Conservation (phyloP, 23 red algal genomes). For the Agarophyton chilense region DNA sequence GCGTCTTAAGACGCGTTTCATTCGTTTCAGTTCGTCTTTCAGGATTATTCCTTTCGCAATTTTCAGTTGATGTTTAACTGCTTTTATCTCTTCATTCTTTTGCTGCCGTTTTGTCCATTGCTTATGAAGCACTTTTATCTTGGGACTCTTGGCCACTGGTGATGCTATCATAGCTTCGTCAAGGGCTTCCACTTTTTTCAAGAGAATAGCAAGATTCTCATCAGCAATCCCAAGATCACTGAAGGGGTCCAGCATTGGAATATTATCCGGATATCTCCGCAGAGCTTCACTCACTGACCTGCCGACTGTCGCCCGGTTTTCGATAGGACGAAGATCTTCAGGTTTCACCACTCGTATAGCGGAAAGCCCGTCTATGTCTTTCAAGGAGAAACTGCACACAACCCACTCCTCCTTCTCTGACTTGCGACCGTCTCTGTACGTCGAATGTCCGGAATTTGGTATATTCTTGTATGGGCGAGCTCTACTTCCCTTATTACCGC, state of each 20-base stretch:
- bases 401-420: conserved; percentile 36
- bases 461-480: conserved; percentile 10
- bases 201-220: conserved; percentile 64
- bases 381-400: conserved; percentile 45
- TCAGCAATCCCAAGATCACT: conserved; percentile 80
- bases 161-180: conserved; percentile 77
- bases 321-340: conserved; percentile 60
- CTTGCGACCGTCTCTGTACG: conserved; percentile 10
- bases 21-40: conserved; percentile 85
- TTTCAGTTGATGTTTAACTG: conserved; percentile 68
- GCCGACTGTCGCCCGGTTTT: conserved; percentile 74
- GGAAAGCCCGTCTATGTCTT: conserved; percentile 73
- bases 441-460: not conserved
- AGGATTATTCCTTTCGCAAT: conserved; percentile 78
- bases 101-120: conserved; percentile 61
- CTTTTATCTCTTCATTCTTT: conserved; percentile 54
- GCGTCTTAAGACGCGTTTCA: conserved; percentile 79
- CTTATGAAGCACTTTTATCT: conserved; percentile 2
- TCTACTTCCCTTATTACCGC: conserved; percentile 5
- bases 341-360: conserved; percentile 83
- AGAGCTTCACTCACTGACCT: conserved; percentile 78
- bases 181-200: conserved; percentile 82
- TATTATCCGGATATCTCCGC: conserved; percentile 66
- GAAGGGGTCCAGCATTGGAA: conserved; percentile 89
- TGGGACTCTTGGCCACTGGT: conserved; percentile 34